These are phyloP conservation scores for Grifola frondosa DNA, from an alignment of 1,284 basidiomycete genomes.

Conservation along the genomic window DNA sequence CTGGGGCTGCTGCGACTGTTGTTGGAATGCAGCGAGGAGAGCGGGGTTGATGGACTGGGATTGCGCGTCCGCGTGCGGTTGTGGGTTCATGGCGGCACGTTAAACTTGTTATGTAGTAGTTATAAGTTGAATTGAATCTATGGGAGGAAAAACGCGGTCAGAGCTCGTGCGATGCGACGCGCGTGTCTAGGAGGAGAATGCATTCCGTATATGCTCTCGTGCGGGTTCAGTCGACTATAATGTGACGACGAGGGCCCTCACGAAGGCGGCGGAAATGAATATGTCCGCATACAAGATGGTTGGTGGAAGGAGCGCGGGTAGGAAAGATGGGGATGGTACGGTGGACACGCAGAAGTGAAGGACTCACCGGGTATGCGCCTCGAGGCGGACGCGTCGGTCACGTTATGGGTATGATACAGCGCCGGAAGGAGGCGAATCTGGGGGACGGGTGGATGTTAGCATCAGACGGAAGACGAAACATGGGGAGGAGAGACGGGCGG, in stretches of 20 bases:
- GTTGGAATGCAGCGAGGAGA: constrained; percentile 17
- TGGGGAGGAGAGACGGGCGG: background rate
- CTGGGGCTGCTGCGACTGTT: constrained; percentile 5
- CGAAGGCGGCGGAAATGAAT: no score
- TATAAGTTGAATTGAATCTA: background rate
- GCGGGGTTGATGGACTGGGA: constrained; percentile 26
- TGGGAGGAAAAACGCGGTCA: background rate
- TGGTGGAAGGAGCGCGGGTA: background rate
- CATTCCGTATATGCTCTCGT: background rate
- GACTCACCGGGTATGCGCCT: background rate
- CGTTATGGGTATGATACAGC: background rate
- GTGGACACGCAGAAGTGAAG: background rate
- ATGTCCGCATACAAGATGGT: no score
- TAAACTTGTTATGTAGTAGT: background rate
- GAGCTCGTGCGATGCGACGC: constrained; percentile 1
- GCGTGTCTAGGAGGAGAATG: background rate
- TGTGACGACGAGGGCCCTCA: background rate
- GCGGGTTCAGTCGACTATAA: background rate
- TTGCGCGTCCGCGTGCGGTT: constrained; percentile 16
- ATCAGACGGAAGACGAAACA: background rate
- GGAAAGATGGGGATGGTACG: background rate
- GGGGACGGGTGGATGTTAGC: no score
- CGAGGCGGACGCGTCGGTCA: background rate
- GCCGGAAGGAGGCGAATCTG: background rate
- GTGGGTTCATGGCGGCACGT: constrained; percentile 21